Base-by-base conservation (phyloP, 139 green algal species). In the Pseudopediastrum boryanum region DNA sequence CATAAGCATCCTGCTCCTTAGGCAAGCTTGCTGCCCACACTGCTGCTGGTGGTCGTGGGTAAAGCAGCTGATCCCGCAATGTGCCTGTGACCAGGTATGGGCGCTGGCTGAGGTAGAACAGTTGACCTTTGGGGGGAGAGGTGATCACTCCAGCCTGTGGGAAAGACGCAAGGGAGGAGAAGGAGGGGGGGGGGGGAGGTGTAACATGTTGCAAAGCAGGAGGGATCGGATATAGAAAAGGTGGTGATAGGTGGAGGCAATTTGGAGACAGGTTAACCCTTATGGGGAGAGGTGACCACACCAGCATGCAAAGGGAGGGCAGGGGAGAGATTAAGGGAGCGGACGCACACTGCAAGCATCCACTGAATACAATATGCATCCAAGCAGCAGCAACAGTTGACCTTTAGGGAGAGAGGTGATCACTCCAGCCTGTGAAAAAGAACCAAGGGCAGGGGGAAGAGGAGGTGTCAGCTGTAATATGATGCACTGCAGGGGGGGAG, bases 71-170 rank as follows among this genome's bases (percentile, higher is more conserved):
- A 83, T 98, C 94, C 0, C 94, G 85, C 63, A 98, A 85, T 25
- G 87, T 93, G 68, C 93, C 92, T 0, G 79, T 82, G 23, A 93
- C 90, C 52, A 97, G 85, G 85, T 98, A 97, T 21, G 94, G 92
- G 39, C 90, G 85, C 88, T 98, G 94, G 19, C 70, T 84, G 35
- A 98, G 88, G 86, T 97, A 97, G 83, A 98, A 98, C 23, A 98
- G 77, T 12, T 80, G 81, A 31, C 70, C 52, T 76, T 88, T 89
- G 51, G 72, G 68, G 27, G 87, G 87, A 5, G 52, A 80, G 2
- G 77, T 85, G 29, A 91, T 81, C 69, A 89, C 87, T 23, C 83
- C 83, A 27, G 72, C 82, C 75, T 83, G 70, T 35, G 36, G 4
- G 54, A 9, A 12, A 61, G 10, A 23, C 58, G n/a, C n/a, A 27